Evolutionary conservation across 257 asterid species (phyloP), one percentile per base, ranked within the genome.

Genomic region (Nicotiana attenuata): DNA sequence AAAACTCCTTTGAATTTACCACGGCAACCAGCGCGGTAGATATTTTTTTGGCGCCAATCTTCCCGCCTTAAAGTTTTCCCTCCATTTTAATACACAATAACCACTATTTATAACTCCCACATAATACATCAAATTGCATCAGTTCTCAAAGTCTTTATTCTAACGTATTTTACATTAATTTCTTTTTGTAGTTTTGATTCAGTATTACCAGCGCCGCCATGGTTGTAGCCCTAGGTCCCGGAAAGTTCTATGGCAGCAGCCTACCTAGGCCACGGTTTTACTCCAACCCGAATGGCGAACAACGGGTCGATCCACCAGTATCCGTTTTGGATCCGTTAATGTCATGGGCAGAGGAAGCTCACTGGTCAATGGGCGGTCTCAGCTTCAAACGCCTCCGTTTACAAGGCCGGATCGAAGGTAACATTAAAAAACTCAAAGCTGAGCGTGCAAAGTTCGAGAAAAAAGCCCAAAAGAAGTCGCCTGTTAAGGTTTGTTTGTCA

Each of bases 291-390:
- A 91, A 83, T 88, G 90, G 81, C 1, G 88, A 88, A 20, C 80
- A 88, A 24, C 81, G 97, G 17, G 93, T 94, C 2, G 97, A 93
- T 65, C 99, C 99, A 57, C 97, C 98, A 1, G 83, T 59, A 3
- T 50, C 98, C 2, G 96, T 96, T 75, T 84, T 82, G 89, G 98
- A 85, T 76, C 91, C 98, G 7, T 85, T 96, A 3, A 81, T 92
- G 84, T 65, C 89, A 9, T 96, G 99, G 99, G 97, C 99, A 19
- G 56, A 90, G 52, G 97, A 92, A 76, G 98, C 97, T 7, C 99
- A 95, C 85, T 95, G 98, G 99, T 92, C 97, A 7, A 95, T 95
- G 99, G 98, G 99, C 3, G 99, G 97, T 64, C 88, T 92, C 77
- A 93, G 88, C 59, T 77, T 89, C 92, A 83, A 78, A 85, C 97